These are phyloP conservation scores for Xylaria scruposa DNA, from an alignment of 495 filamentous ascomycete species.

Conservation along the genomic window DNA sequence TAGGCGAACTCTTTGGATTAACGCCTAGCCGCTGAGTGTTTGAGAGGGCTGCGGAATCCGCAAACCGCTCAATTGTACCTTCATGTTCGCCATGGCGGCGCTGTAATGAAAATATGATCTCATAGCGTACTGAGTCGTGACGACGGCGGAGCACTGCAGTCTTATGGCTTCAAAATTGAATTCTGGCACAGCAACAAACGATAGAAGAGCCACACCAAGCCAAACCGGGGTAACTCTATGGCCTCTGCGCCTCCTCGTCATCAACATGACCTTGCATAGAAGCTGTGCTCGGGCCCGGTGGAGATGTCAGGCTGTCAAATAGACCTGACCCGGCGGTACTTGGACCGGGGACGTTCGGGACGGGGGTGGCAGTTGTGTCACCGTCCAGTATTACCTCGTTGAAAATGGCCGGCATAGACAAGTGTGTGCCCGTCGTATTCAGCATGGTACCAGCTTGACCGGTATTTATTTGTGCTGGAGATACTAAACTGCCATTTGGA, in stretches of 20 bases:
- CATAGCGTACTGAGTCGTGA: conserved; percentile 3
- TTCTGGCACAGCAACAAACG: neutral
- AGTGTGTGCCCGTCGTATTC: neutral
- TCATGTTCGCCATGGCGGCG: conserved; percentile 1
- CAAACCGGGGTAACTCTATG: conserved; percentile 6
- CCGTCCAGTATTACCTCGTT: conserved; percentile 12
- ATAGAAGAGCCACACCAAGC: neutral
- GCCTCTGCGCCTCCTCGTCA: conserved; percentile 26
- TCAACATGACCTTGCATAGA: conserved; percentile 34
- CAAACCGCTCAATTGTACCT: neutral
- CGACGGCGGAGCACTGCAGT: conserved; percentile 1
- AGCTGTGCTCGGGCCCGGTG: conserved; percentile 36
- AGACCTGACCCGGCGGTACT: conserved; percentile 32
- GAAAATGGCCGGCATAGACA: conserved; percentile 13
- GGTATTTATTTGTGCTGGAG: neutral
- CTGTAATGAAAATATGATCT: neutral
- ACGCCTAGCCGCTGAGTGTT: neutral
- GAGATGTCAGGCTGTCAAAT: conserved; percentile 18
- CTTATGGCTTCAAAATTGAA: neutral
- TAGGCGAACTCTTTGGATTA: neutral
- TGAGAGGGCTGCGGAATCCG: neutral
- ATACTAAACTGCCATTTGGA: conserved; percentile 10
- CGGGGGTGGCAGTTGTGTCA: neutral
- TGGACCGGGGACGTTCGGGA: conserved; percentile 22
- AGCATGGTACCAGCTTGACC: neutral